These are phyloP conservation scores for Penicillium hordei DNA, from an alignment of 2,329 filamentous ascomycete species.

Conservation along the genomic window DNA sequence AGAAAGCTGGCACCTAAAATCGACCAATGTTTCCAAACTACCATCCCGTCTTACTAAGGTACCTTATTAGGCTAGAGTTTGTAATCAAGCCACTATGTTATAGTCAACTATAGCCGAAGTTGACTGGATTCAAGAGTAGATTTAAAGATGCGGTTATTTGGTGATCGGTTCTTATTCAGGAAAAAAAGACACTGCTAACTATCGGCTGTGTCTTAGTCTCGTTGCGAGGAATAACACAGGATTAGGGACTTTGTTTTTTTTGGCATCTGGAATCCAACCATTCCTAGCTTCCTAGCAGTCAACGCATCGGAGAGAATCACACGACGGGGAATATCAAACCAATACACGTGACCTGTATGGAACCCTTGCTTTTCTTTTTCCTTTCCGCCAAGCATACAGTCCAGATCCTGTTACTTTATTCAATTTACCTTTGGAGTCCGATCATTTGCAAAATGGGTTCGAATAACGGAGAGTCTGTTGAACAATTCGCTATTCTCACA, in stretches of 20 bases:
- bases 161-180: too few species aligned
- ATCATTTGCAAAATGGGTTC: background rate
- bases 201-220: too few species aligned
- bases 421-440: background rate
- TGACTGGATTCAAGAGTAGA: too few species aligned
- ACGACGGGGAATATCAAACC: background rate
- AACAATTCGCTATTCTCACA: conserved; percentile 21
- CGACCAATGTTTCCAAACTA: too few species aligned
- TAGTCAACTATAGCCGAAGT: too few species aligned
- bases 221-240: background rate
- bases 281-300: background rate
- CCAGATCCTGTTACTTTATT: background rate
- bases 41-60: too few species aligned
- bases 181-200: too few species aligned
- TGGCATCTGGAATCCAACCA: background rate
- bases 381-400: background rate
- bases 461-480: background rate
- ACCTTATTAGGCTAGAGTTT: too few species aligned
- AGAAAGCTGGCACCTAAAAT: too few species aligned
- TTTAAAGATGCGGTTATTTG: too few species aligned
- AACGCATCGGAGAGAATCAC: background rate
- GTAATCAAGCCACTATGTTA: too few species aligned
- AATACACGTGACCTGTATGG: background rate
- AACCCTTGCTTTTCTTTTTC: background rate
- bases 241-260: background rate